Base-by-base conservation (phyloP, 2,329 filamentous ascomycete species). In the Knufia fluminis region DNA sequence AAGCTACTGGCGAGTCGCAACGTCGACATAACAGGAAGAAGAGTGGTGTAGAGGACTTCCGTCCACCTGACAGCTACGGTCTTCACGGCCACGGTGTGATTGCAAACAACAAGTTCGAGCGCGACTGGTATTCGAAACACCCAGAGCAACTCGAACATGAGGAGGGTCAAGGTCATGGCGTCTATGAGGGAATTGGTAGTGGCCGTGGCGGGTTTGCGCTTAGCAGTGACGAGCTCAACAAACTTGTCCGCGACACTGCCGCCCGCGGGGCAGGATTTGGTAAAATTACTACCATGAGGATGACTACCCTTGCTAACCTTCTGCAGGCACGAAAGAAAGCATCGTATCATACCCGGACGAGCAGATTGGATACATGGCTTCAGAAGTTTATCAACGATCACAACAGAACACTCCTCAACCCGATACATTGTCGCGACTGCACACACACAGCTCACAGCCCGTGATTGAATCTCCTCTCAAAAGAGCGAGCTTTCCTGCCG, bases 101-200 rank as follows among this genome's bases (percentile, higher is more conserved):
- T 16, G 75, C 83, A 2, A 79, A 80, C 50, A 86, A 94, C 68
- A 87, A 84, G 63, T 86, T 97, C 35, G 88, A 95, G 61, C 86
- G 86, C 69, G 85, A 86, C 22, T 96, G 94, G 77, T 94, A 92
- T 62, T 80, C 88, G 60, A 96, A 92, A 68, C 89, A 95, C 61
- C 91, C 91, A 0, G 86, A 96, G 39, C 77, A 79, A 57, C 73
- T 84, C 24, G 75, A 78, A 49, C 80, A 84, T 63, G 87, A 91
- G 66, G 86, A 90, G 62, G 54, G 56, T n/a, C 52, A 52, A 33
- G 57, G 57, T 16, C 78, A 81, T 56, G 79, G 76, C 36, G 75
- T 77, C 55, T 83, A 84, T 60, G 76, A 73, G 46, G 75, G 74
- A 28, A 73, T 79, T 52, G 73, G 75, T 49, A 76, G 75, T 44